phyloP scores from a whole-genome alignment of 2,329 filamentous ascomycete species.

The Capronia americana region DNA sequence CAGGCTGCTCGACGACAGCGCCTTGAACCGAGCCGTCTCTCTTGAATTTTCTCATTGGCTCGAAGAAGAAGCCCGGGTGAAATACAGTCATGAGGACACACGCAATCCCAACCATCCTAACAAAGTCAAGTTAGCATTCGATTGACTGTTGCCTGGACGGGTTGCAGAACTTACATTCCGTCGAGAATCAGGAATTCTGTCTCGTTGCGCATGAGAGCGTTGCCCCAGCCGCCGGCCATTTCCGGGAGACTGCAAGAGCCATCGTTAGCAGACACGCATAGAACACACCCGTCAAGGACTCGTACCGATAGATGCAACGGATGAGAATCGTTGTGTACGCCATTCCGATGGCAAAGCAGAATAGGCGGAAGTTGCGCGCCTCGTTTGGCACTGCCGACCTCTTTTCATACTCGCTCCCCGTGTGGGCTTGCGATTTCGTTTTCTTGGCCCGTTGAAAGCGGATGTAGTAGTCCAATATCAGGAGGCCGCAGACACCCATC shows the following conservation, averaged over 20 bases:
- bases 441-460: conserved; percentile 43
- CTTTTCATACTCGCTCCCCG: conserved; percentile 43
- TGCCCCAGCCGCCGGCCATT: conserved; percentile 59
- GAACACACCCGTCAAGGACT: not conserved
- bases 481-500: conserved; percentile 46
- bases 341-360: conserved; percentile 38
- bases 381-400: conserved; percentile 30
- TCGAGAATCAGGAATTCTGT: conserved; percentile 56
- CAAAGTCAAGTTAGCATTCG: conserved; percentile 23
- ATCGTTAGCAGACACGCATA: conserved; percentile 4
- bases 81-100: conserved; percentile 50
- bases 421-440: conserved; percentile 33
- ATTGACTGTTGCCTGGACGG: not conserved
- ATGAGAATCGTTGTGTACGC: conserved; percentile 51
- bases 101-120: conserved; percentile 55
- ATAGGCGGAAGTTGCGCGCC: conserved; percentile 35
- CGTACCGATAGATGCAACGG: conserved; percentile 53
- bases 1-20: conserved; percentile 5
- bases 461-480: conserved; percentile 54
- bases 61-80: conserved; percentile 56
- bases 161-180: conserved; percentile 51
- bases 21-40: conserved; percentile 3
- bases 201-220: conserved; percentile 55
- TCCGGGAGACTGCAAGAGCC: conserved; percentile 51
- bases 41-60: conserved; percentile 40